Base-by-base conservation (phyloP, 805 yeast genomes). In the Wickerhamomyces alni region DNA sequence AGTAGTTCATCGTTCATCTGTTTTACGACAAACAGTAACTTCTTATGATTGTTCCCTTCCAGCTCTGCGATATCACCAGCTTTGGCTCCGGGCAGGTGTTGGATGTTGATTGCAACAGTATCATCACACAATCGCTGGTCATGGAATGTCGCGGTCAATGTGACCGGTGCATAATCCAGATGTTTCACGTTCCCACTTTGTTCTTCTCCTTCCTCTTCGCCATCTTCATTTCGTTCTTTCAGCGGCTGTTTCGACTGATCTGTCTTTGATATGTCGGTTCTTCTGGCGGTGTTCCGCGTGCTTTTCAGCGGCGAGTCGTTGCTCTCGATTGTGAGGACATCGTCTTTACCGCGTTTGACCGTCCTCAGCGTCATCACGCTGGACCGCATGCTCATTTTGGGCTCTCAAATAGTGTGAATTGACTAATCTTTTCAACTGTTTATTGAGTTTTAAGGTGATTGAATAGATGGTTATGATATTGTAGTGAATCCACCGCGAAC, bases 31-130 rank as follows among this genome's bases (percentile, higher is more conserved):
- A 77, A 75, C 43, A 64, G 67, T 4, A 72, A 54, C 40, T 63
- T 69, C 47, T 61, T 69, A 44, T 54, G 57, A 36, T 36, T 54
- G 11, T 54, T 50, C 31, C 52, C 54, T 37, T 62, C 66, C 22
- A 84, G 51, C 57, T 87, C 94, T 17, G 87, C 89, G 8, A 86
- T 61, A 52, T 83, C 86, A 15, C 95, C 96, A n/a, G 70, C 77
- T 39, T 66, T 65, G 1, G 85, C 74, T 1, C 82, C 83, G 0
- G 86, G 82, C 0, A 86, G 47, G 4, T 75, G 62, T 0, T 65
- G 52, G 16, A 79, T 59, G 52, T 87, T 89, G 2, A 88, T 52
- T 34, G 82, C 57, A 2, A 88, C 84, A 28, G 75, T 76, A 28
- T 78, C 80, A 2, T 64, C 32, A 1, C 80, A 75, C 1, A 72